Conservation (phyloP, 768 basidiomycete genomes). For the Termitomyces sp. region DNA sequence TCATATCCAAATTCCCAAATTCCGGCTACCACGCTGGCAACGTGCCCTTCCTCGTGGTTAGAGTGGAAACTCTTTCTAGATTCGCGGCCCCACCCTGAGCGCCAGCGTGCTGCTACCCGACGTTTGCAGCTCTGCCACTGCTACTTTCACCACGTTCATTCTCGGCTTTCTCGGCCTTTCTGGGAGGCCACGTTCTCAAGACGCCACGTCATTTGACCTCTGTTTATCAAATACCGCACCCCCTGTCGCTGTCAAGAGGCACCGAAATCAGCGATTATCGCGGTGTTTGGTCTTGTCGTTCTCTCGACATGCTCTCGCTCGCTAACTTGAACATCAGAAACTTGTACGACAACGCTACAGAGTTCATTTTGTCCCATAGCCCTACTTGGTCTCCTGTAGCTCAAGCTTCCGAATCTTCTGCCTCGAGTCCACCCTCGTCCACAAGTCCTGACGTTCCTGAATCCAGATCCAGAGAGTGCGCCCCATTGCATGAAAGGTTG, state of each 20-base stretch:
- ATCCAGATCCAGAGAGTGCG: constrained; percentile 37
- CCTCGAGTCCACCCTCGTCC: constrained; percentile 12
- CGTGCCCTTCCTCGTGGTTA: constrained; percentile 6
- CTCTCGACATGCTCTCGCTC: constrained; percentile 35
- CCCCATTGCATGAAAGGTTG: constrained; percentile 42
- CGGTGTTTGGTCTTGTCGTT: constrained; percentile 31
- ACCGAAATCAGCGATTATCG: constrained; percentile 31
- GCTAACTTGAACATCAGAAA: constrained; percentile 40
- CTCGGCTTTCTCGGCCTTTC: constrained; percentile 8
- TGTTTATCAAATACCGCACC: constrained; percentile 14
- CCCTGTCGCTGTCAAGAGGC: constrained; percentile 13
- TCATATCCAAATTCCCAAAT: constrained; percentile 6
- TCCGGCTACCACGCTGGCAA: constrained; percentile 10
- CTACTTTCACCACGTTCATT: background rate
- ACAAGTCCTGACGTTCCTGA: constrained; percentile 29
- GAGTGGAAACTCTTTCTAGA: background rate
- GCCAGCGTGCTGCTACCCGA: background rate
- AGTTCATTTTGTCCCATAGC: constrained; percentile 48
- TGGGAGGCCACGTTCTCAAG: constrained; percentile 9
- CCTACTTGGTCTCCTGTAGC: constrained; percentile 26
- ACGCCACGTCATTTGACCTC: constrained; percentile 10
- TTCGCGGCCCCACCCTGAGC: background rate
- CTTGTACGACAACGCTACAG: constrained; percentile 52
- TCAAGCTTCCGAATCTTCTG: constrained; percentile 22
- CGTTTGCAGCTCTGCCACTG: constrained; percentile 1